phyloP scores from a whole-genome alignment of 257 asterid species.

The Verbascum thapsus region DNA sequence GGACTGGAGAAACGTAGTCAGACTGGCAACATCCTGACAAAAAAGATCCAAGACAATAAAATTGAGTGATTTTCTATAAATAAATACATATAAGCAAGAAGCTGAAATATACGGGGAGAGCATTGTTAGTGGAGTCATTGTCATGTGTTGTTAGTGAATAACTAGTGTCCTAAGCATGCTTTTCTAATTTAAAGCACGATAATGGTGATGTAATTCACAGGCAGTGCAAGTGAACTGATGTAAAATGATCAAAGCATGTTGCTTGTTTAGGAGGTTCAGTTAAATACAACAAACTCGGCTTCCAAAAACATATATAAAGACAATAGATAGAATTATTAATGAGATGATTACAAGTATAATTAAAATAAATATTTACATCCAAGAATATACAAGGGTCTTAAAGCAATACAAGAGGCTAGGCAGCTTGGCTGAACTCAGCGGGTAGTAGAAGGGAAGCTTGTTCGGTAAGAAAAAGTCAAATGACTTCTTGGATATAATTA shows the following conservation, averaged over 20 bases:
- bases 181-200: slow-evolving; percentile 1
- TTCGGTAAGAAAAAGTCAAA: too few species aligned
- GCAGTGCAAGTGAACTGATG: slow-evolving; percentile 4
- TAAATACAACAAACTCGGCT: neutral
- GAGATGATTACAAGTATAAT: slow-evolving; percentile 16
- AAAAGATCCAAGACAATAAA: slow-evolving; percentile 29
- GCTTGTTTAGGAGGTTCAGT: slow-evolving; percentile 13
- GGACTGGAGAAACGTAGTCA: slow-evolving; percentile 70
- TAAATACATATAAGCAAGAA: neutral
- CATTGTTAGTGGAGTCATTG: neutral
- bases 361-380: too few species aligned
- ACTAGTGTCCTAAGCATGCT: slow-evolving; percentile 5
- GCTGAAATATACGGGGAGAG: slow-evolving; percentile 4
- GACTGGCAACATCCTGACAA: slow-evolving; percentile 75
- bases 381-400: too few species aligned
- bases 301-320: slow-evolving; percentile 10
- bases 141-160: too few species aligned
- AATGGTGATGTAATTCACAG: slow-evolving; percentile 1
- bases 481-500: too few species aligned
- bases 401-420: too few species aligned
- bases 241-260: neutral
- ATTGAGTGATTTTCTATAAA: neutral
- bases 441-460: too few species aligned
- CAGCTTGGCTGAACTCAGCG: too few species aligned
- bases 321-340: neutral